phyloP scores from a whole-genome alignment of 306 rosid species.

The Acacia confusa region DNA sequence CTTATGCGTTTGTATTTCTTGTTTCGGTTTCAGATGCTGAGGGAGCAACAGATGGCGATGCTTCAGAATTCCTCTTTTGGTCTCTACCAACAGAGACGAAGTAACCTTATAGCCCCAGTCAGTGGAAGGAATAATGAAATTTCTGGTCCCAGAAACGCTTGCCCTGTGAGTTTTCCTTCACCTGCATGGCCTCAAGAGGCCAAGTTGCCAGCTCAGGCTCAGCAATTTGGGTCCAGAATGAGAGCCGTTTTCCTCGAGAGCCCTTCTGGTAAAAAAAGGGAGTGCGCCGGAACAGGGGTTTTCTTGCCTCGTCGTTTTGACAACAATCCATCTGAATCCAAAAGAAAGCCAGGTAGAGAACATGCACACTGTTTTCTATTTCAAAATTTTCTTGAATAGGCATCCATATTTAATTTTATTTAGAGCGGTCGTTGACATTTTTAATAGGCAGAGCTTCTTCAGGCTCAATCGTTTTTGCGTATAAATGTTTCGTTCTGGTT shows the following conservation, averaged over 20 bases:
- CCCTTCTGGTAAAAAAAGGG: slow-evolving; percentile 34
- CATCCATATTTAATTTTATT: not conserved
- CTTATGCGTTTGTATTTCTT: not conserved
- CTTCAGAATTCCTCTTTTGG: slow-evolving; percentile 38
- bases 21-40: slow-evolving; percentile 50
- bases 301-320: slow-evolving; percentile 70
- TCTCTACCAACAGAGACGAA: slow-evolving; percentile 33
- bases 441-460: not conserved
- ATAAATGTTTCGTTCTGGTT: slow-evolving; percentile 20
- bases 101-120: slow-evolving; percentile 30
- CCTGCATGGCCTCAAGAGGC: slow-evolving; percentile 70
- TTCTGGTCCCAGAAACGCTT: slow-evolving; percentile 10
- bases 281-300: slow-evolving; percentile 80
- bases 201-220: slow-evolving; percentile 29
- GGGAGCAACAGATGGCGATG: slow-evolving; percentile 53
- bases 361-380: not conserved
- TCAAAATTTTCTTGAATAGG: not conserved
- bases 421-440: slow-evolving; percentile 8
- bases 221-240: slow-evolving; percentile 47
- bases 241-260: slow-evolving; percentile 46
- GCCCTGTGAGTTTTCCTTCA: slow-evolving; percentile 45
- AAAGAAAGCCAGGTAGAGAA: slow-evolving; percentile 51
- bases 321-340: slow-evolving; percentile 20
- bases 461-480: not conserved
- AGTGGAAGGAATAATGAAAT: slow-evolving; percentile 38